These are phyloP conservation scores for Phialocephala sp. DNA, from an alignment of 2,329 filamentous ascomycete genomes.

Conservation along the genomic window DNA sequence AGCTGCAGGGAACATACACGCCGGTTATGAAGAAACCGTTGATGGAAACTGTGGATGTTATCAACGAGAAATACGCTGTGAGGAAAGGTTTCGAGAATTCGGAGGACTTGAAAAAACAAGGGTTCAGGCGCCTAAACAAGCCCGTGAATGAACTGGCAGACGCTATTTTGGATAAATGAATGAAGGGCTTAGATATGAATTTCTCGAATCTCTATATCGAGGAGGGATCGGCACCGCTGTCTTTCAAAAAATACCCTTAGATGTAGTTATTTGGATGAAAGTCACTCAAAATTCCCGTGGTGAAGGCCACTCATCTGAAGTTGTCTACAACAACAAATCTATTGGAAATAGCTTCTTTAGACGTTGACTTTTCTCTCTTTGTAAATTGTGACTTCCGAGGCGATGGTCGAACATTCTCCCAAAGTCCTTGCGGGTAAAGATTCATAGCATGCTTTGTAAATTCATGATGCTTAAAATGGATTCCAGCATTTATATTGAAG, in stretches of 20 bases:
- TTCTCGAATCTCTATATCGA: background rate
- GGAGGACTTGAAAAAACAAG: slow-evolving; percentile 50
- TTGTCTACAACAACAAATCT: too few relatives aligned
- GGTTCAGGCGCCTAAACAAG: slow-evolving; percentile 36
- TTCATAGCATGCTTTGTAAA: background rate
- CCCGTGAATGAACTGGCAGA: slow-evolving; percentile 11
- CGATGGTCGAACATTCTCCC: too few relatives aligned
- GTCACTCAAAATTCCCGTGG: too few relatives aligned
- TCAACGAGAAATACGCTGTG: slow-evolving; percentile 66
- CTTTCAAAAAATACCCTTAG: too few relatives aligned
- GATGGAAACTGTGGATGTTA: slow-evolving; percentile 57
- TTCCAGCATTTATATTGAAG: too few relatives aligned
- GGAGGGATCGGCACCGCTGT: too few relatives aligned
- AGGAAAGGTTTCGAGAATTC: slow-evolving; percentile 61
- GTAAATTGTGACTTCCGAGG: too few relatives aligned
- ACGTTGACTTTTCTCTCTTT: background rate
- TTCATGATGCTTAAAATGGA: background rate
- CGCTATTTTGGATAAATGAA: slow-evolving; percentile 41
- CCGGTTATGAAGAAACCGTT: slow-evolving; percentile 58
- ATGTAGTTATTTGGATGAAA: too few relatives aligned
- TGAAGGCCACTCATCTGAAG: too few relatives aligned
- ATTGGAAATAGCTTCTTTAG: background rate
- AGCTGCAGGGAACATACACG: slow-evolving; percentile 58
- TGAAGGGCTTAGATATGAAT: background rate
- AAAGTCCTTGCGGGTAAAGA: too few relatives aligned